Conservation (phyloP, 148 eudicot species). For the Tetragonia tetragonoides region DNA sequence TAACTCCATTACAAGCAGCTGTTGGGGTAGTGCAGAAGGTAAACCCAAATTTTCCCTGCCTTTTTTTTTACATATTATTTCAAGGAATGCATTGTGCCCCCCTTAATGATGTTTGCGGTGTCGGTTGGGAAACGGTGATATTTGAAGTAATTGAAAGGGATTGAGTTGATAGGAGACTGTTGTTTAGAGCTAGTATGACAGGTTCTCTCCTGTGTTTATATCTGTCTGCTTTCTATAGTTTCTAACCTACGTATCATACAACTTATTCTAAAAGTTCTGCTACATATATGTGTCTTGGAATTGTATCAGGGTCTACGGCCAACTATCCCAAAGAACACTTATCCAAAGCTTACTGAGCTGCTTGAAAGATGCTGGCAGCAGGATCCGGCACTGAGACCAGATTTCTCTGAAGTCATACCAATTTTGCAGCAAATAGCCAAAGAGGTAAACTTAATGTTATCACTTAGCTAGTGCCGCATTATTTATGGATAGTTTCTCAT, state of each 20-base stretch:
- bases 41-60: slow-evolving; percentile 2
- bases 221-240: neutral
- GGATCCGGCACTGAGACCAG: slow-evolving; percentile 81
- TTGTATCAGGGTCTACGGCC: slow-evolving; percentile 75
- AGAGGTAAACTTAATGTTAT: slow-evolving; percentile 48
- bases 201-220: neutral
- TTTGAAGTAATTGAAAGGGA: neutral
- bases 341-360: slow-evolving; percentile 66
- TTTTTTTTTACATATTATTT: neutral
- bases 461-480: neutral
- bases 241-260: neutral
- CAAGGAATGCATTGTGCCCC: neutral
- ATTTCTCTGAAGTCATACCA: slow-evolving; percentile 73
- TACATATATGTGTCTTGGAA: slow-evolving; percentile 5
- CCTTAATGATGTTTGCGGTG: neutral
- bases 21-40: slow-evolving; percentile 99
- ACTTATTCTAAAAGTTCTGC: neutral
- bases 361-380: slow-evolving; percentile 98
- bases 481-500: neutral
- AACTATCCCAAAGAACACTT: slow-evolving; percentile 74
- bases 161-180: neutral
- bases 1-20: slow-evolving; percentile 98
- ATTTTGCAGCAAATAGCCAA: slow-evolving; percentile 62
- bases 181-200: neutral
- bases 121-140: slow-evolving; percentile 7